These are phyloP conservation scores for Phaffia rhodozyma DNA, from an alignment of 1,284 basidiomycete genomes.

Conservation along the genomic window DNA sequence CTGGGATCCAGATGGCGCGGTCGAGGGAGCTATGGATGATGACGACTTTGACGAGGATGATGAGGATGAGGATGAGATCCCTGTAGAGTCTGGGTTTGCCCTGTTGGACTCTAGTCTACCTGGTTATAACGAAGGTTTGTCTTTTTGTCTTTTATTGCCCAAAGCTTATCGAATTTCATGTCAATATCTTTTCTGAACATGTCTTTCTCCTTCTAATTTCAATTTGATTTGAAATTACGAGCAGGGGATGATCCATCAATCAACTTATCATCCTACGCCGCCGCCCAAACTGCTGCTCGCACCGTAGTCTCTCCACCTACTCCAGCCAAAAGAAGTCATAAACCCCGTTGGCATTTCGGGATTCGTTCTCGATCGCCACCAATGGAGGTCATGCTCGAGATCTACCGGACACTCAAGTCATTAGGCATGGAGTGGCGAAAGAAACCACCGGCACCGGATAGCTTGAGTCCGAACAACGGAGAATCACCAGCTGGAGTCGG, in stretches of 20 bases:
- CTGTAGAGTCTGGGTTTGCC: conserved; percentile 50
- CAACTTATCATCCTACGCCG: conserved; percentile 24
- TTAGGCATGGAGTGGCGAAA: conserved; percentile 90
- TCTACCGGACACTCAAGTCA: conserved; percentile 81
- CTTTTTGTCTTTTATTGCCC: not conserved
- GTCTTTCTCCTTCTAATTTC: not conserved
- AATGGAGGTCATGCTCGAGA: conserved; percentile 99
- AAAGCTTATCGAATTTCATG: conserved; percentile 4
- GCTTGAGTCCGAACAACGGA: conserved; percentile 50
- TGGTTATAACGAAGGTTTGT: conserved; percentile 32
- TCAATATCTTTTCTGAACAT: not conserved
- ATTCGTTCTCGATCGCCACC: conserved; percentile 89
- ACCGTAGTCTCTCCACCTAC: conserved; percentile 23
- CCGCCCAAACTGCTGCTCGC: conserved; percentile 31
- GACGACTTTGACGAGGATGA: conserved; percentile 45
- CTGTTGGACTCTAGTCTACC: conserved; percentile 74
- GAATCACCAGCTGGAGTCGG: conserved; percentile 24
- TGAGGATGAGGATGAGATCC: conserved; percentile 49
- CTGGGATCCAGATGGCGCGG: conserved; percentile 37
- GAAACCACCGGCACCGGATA: conserved; percentile 47
- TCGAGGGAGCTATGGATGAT: conserved; percentile 28
- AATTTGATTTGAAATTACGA: conserved; percentile 14
- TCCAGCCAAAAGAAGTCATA: conserved; percentile 27
- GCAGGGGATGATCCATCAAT: conserved; percentile 17
- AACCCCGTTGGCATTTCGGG: conserved; percentile 92